Conservation (phyloP, 176 grass and related monocot species). For the Carex parvula region DNA sequence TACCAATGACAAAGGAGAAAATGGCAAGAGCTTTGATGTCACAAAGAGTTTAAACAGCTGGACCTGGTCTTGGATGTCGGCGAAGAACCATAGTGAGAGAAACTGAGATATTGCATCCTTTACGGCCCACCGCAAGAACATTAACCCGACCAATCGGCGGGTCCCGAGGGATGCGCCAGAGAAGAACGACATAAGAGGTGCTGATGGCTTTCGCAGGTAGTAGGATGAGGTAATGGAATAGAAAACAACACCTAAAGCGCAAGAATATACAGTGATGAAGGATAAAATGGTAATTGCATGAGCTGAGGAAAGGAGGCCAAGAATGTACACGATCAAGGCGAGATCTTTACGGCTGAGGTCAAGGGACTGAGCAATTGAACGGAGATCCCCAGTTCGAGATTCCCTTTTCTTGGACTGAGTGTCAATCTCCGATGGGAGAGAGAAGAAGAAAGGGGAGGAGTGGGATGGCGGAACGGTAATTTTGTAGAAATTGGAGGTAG, state of each 20-base stretch:
- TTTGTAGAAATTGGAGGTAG: constrained; percentile 40
- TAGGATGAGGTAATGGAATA: constrained; percentile 35
- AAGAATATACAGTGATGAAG: constrained; percentile 60
- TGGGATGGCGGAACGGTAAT: constrained; percentile 29
- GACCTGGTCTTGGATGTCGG: constrained; percentile 65
- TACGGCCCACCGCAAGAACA: constrained; percentile 73
- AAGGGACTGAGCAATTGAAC: constrained; percentile 30
- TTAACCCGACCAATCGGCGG: constrained; percentile 49
- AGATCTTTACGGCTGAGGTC: constrained; percentile 57
- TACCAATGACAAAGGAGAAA: constrained; percentile 45
- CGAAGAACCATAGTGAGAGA: constrained; percentile 78
- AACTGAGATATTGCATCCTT: constrained; percentile 73
- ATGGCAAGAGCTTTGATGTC: constrained; percentile 71
- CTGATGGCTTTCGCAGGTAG: constrained; percentile 36
- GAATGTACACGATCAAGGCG: constrained; percentile 51
- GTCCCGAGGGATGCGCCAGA: constrained; percentile 38
- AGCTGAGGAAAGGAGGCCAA: constrained; percentile 60
- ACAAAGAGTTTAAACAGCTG: constrained; percentile 83
- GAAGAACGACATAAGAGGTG: constrained; percentile 35
- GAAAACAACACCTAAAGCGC: constrained; percentile 57
- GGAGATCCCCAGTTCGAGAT: constrained; percentile 35
- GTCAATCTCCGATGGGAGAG: constrained; percentile 41
- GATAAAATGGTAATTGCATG: constrained; percentile 67
- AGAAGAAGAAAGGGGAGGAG: constrained; percentile 45
- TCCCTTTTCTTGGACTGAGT: constrained; percentile 31